Evolutionary conservation across 305 asterid species (phyloP), one percentile per base, ranked within the genome.

Genomic region (Andrographis paniculata): DNA sequence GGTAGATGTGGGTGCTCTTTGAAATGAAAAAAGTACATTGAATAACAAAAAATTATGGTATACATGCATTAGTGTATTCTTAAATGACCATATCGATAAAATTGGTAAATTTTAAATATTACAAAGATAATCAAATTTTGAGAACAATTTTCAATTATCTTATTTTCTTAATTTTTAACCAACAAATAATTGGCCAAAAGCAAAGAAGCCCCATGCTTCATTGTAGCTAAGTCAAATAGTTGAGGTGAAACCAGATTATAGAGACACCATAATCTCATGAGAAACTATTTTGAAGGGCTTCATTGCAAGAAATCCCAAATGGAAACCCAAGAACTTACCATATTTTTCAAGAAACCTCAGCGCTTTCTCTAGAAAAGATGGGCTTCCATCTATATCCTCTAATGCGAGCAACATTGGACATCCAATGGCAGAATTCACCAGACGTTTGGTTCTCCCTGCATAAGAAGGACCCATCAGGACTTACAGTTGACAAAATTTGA

Each of bases 381-480:
- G 97, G 36, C 92, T 85, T 55, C 99, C 99, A 66, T 92, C 99
- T 67, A 92, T 82, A 70, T 92, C 99, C 72, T 92, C 97, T 56
- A 92, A 70, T 15, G 99, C 97, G 48, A 92, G 94, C 72, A 92
- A 76, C 65, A 92, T 87, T 44, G 99, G 99, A 11, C 99, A 93
- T 42, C 99, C 99, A 67, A 87, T 93, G 51, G 87, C 97, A 56
- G 99, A 92, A 72, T 84, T 92, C 53, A 80, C 75, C 49, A 82
- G 88, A 17, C 84, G 91, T 41, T 73, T 92, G 58, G 81, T 95
- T 73, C 89, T 84, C 95, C 95, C 99, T 92, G 77, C 37, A 70
- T 61, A 5, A 65, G 66, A 53, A 49, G 51, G 39, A 30, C 46
- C 63, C 37, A 42, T 62, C 66, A 69, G 30, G 42, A 55, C 45